A percentile compares a stretch with the other conserved stretches of the same genome.
Conservation (phyloP, 2,329 filamentous ascomycete genomes). For the Ilyonectria mors-panacis region DNA sequence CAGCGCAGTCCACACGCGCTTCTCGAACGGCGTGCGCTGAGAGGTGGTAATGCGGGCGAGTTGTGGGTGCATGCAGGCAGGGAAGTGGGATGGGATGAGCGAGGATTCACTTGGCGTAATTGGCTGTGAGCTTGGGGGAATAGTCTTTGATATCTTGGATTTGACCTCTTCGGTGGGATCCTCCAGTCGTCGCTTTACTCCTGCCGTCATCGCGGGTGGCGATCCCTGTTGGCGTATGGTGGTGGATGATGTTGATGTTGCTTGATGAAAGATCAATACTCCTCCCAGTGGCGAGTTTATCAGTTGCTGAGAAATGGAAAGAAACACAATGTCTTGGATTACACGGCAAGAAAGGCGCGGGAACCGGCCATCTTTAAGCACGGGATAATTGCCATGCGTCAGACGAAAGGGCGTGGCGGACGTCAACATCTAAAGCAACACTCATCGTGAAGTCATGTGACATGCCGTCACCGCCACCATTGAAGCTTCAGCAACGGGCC, state of each 20-base stretch:
- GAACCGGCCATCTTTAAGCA: slow-evolving; percentile 15
- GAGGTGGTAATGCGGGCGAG: slow-evolving; percentile 62
- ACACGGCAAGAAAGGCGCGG: neutral
- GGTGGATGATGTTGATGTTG: no score
- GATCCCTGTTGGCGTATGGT: neutral
- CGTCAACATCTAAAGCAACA: slow-evolving; percentile 49
- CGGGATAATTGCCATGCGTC: slow-evolving; percentile 23
- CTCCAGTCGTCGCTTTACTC: slow-evolving; percentile 39
- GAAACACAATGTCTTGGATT: neutral
- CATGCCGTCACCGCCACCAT: slow-evolving; percentile 1
- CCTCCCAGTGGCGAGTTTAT: neutral
- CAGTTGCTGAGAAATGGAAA: neutral
- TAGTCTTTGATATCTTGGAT: slow-evolving; percentile 33
- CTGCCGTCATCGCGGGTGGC: slow-evolving; percentile 29
- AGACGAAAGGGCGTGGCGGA: slow-evolving; percentile 41
- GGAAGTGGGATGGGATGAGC: slow-evolving; percentile 22
- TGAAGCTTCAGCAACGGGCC: slow-evolving; percentile 6
- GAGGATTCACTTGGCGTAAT: slow-evolving; percentile 6
- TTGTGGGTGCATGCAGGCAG: slow-evolving; percentile 53
- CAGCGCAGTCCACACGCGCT: slow-evolving; percentile 78
- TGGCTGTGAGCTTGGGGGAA: slow-evolving; percentile 15
- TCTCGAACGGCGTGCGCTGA: slow-evolving; percentile 68
- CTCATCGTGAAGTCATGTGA: slow-evolving; percentile 50
- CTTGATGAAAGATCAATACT: neutral
- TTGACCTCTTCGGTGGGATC: slow-evolving; percentile 31